Conservation (phyloP, 352 stramenopile genomes). For the Blastocystis sp. region DNA sequence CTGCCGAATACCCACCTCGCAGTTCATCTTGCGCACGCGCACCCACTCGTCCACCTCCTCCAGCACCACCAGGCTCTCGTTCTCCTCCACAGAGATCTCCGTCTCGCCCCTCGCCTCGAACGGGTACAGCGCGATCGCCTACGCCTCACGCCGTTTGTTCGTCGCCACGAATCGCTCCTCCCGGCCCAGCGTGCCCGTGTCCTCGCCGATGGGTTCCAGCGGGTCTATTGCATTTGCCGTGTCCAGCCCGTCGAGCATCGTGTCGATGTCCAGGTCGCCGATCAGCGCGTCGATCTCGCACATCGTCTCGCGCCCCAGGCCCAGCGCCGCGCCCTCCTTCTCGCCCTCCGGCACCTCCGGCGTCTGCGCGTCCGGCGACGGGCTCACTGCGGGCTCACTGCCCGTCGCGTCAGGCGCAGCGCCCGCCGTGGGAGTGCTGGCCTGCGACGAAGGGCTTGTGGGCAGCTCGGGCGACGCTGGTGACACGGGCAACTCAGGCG, state of each 20-base stretch:
- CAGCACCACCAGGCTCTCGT: background rate
- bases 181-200: no score
- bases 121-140: background rate
- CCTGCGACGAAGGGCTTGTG: no score
- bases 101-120: background rate
- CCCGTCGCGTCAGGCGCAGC: no score
- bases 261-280: background rate
- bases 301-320: background rate
- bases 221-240: background rate
- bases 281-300: conserved; percentile 3
- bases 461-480: no score
- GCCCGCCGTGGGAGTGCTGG: no score
- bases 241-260: background rate
- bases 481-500: no score
- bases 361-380: no score
- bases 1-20: background rate
- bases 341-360: no score
- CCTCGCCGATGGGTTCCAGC: no score
- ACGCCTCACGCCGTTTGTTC: no score
- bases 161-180: no score
- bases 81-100: background rate
- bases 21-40: background rate
- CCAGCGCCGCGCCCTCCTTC: background rate
- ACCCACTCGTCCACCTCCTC: background rate
- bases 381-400: no score